Percentiles rank a stretch among this genome's conserved stretches.
These are phyloP conservation scores for Thoreauomyces humboldtii DNA, from an alignment of 192 early-diverging fungal species.

Conservation along the genomic window DNA sequence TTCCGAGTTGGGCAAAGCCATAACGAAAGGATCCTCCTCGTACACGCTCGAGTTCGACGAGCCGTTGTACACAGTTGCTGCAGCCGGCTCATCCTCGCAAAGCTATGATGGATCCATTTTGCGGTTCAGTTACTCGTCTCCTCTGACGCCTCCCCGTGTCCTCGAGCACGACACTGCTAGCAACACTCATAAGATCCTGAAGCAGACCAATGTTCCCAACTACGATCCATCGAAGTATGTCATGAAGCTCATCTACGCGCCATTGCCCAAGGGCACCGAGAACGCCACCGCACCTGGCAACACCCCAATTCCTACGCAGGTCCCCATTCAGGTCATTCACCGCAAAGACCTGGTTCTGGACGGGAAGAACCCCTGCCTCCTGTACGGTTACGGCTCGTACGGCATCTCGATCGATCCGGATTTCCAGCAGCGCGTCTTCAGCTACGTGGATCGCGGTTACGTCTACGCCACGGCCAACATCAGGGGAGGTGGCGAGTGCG, in stretches of 20 bases:
- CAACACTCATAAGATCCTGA: conserved; percentile 21
- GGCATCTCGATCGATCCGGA: conserved; percentile 34
- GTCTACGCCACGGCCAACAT: conserved; percentile 45
- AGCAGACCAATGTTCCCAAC: conserved; percentile 27
- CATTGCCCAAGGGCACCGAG: conserved; percentile 31
- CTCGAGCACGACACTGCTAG: conserved; percentile 32
- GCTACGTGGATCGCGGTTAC: conserved; percentile 43
- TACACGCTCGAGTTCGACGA: conserved; percentile 34
- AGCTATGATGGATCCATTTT: conserved; percentile 33
- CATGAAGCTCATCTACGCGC: conserved; percentile 30
- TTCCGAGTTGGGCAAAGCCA: background rate
- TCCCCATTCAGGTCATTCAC: conserved; percentile 49
- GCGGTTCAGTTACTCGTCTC: conserved; percentile 36
- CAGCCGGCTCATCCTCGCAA: conserved; percentile 17
- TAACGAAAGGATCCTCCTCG: background rate
- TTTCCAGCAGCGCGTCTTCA: conserved; percentile 26
- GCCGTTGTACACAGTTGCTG: conserved; percentile 25
- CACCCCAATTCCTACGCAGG: conserved; percentile 37
- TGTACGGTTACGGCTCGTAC: conserved; percentile 49
- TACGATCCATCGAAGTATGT: conserved; percentile 32
- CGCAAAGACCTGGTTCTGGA: conserved; percentile 34
- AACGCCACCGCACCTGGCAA: conserved; percentile 37
- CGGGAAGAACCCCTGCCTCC: conserved; percentile 36
- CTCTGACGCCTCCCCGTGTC: conserved; percentile 30
- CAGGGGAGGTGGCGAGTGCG: conserved; percentile 43